Base-by-base conservation (phyloP, 176 grass and related monocot species). In the Metroxylon sagu region DNA sequence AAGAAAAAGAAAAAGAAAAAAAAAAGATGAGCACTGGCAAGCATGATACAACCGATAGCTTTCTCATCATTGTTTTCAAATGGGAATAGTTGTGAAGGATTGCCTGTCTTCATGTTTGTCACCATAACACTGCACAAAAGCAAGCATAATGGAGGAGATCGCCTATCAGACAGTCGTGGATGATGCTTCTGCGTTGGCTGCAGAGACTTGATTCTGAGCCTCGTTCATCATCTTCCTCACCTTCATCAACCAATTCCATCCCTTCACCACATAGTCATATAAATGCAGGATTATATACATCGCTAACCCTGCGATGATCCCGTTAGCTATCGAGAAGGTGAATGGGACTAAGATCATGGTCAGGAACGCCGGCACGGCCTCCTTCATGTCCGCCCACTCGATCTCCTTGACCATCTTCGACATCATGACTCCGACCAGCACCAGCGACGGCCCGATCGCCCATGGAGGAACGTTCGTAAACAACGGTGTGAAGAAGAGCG, bases 391-490 rank as follows among this genome's bases (percentile, higher is more conserved):
- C 52, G n/a, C 26, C 65, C 65, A 68, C 29, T 68, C 65, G 27
- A 68, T 39, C 26, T 68, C 65, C 65, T n/a, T 68, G 52, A 10
- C 52, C 65, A 68, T 51, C 65, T 43, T 56, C 65, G 52, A 31
- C 65, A 68, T 68, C 65, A 68, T 43, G 26, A 52, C 65, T 29
- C 65, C 65, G 4, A 68, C 65, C 27, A 68, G 51, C 65, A 68
- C 65, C 52, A 68, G 52, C 29, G 65, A 68, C 65, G 65, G 65
- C n/a, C 65, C 65, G 2, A 68, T 29, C 51, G 65, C 65, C 65
- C 65, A 68, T 18, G 65, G 65, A 8, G 65, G 65, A 27, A 68
- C 65, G 50, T 43, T 68, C 18, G 65, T 68, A 18, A 68, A 52
- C 52, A 68, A 52, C 50, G 65, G 65, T 29, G 62, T 49, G 49